Conservation (phyloP, 768 basidiomycete genomes). For the Podaxis rugospora region DNA sequence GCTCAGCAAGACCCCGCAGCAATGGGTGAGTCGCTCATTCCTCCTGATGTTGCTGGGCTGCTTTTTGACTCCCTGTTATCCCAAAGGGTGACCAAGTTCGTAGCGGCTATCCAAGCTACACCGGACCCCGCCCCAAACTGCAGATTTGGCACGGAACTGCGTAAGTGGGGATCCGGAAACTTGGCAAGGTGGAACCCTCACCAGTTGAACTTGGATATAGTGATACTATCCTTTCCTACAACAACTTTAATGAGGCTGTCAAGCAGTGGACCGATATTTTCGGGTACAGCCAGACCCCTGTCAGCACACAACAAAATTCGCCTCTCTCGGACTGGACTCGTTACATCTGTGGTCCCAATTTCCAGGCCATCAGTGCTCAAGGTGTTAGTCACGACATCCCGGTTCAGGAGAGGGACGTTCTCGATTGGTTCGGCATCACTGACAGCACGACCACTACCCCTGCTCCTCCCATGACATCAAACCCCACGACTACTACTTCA, state of each 20-base stretch:
- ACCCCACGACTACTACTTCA: conserved; percentile 11
- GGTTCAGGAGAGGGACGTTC: conserved; percentile 40
- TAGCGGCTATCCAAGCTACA: conserved; percentile 48
- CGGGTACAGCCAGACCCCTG: conserved; percentile 37
- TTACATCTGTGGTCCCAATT: conserved; percentile 41
- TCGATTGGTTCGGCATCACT: conserved; percentile 45
- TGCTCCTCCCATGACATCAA: conserved; percentile 5
- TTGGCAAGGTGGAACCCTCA: background rate
- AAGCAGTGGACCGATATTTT: conserved; percentile 57
- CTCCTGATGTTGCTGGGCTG: background rate
- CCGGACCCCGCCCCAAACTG: conserved; percentile 44
- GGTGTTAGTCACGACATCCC: conserved; percentile 50
- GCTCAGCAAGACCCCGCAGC: conserved; percentile 37
- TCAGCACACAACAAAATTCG: conserved; percentile 32
- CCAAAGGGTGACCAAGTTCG: conserved; percentile 39
- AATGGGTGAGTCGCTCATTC: conserved; percentile 36
- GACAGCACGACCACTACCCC: conserved; percentile 14
- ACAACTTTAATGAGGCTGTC: conserved; percentile 47
- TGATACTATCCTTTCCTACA: conserved; percentile 45
- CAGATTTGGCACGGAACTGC: conserved; percentile 53
- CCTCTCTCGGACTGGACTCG: conserved; percentile 44
- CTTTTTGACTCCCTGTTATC: background rate
- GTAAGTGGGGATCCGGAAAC: conserved; percentile 15
- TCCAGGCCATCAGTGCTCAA: conserved; percentile 44
- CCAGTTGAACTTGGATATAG: conserved; percentile 18